Evolutionary conservation across 257 asterid species (phyloP), one percentile per base, ranked within the genome.

Genomic region (Nicotiana undulata): DNA sequence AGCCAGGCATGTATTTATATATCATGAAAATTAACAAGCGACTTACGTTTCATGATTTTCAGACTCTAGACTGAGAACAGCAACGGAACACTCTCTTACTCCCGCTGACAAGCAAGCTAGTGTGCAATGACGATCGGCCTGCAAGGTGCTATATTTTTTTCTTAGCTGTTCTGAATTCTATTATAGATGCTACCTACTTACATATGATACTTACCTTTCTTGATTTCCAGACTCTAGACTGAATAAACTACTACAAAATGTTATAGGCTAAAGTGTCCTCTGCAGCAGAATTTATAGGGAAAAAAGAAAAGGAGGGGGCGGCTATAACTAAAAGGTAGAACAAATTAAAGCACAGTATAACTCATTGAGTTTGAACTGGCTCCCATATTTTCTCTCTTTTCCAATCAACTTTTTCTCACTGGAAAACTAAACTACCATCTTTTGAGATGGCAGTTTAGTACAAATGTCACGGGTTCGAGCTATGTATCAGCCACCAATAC

Each of bases 1-100:
- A 89, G 91, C 91, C 90, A 88, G 90, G 89, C 90, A 88, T 53
- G 55, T 63, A 53, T 18, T 5, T 65, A 26, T 20, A 44, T 28
- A 44, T 18, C 34, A 49, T 55, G 60, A 40, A 55, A 55, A n/a
- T n/a, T n/a, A n/a, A 22, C 34, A 75, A 37, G 79, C 28, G 28
- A 44, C 34, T 63, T 29, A 64, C 72, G 5, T 63, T 64, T 11
- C 1, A 22, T 22, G 31, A 15, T 22, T 63, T 11, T 12, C 1
- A 10, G 4, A 34, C 9, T 34, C 4, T 46, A 46, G 16, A 46
- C 16, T 49, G 11, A 7, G 46, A 40, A 40, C 11, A 40, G 0
- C 49, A 40, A 40, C 49, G 49, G 11, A 8, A 40, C 49, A 40
- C 3, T 40, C 49, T 40, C 11, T 40, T 40, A 8, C 3, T 1